Evolutionary conservation across 1,139 yeast genomes (phyloP), one percentile per base, ranked within the genome.

Genomic region (Kluyveromyces sp.): DNA sequence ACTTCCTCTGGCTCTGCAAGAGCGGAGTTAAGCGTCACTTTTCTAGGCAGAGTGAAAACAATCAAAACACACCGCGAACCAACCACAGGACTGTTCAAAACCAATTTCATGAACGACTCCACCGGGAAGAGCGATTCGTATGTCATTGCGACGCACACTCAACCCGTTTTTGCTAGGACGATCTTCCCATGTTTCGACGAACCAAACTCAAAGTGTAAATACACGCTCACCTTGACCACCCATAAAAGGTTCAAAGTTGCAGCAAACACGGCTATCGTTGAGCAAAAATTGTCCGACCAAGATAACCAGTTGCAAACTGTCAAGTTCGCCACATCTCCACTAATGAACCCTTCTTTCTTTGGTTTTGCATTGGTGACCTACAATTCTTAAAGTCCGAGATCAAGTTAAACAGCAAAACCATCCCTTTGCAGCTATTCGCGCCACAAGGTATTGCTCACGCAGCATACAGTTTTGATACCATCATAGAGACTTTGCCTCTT

Each of bases 131-230:
- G 81, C 1, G 66, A 69, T 48, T 74, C 77, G 50, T 72, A 66
- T 48, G 65, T 83, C 15, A 59, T 83, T 37, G 80, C 88, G 0
- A 81, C 92, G 1, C 90, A 84, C 57, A 73, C 79, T 38, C 90
- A 83, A 59, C 89, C 92, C 0, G 71, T 73, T 32, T 80, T 73
- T 51, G 82, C 87, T 3, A 70, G 82, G 54, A 60, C 60, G 43
- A 73, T 83, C 10, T 79, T 79, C 56, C 92, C 92, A 1, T 74
- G 81, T 52, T 60, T 83, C 25, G 90, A 84, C 58, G 88, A 82
- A 53, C 70, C 78, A 25, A 59, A 68, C n/a, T 61, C 67, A 37
- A 83, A 81, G 56, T 72, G 78, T 4, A 71, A 75, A 1, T 71
- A 81, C 46, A 59, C 71, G 47, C 63, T 84, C 35, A 56, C 72